phyloP scores from a whole-genome alignment of 208 protist species.

The Leishmania guyanensis region DNA sequence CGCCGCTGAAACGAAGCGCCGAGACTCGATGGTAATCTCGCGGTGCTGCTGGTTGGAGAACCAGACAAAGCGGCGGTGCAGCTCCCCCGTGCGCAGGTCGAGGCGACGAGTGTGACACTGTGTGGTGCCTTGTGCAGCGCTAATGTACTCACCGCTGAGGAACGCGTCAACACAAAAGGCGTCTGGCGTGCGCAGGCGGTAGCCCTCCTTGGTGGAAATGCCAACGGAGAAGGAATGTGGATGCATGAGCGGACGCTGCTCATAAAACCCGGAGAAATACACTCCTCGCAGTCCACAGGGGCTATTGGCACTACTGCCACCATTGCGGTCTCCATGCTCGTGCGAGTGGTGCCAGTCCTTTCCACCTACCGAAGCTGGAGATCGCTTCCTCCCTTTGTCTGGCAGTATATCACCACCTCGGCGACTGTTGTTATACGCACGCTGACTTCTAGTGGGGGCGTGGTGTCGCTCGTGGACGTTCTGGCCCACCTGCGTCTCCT shows the following conservation, averaged over 20 bases:
- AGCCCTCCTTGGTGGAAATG: slow-evolving; percentile 55
- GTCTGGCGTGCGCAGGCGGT: slow-evolving; percentile 76
- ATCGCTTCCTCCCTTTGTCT: slow-evolving; percentile 1
- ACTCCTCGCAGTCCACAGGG: slow-evolving; percentile 28
- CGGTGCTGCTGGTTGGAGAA: slow-evolving; percentile 59
- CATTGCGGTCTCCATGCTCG: slow-evolving; percentile 6
- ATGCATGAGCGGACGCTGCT: slow-evolving; percentile 53
- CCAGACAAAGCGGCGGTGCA: slow-evolving; percentile 79
- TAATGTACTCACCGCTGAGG: slow-evolving; percentile 83
- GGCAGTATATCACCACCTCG: background rate
- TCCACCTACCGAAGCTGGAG: background rate
- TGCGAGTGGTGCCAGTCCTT: background rate
- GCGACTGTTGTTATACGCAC: slow-evolving; percentile 7
- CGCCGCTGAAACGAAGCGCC: slow-evolving; percentile 68
- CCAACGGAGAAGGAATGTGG: slow-evolving; percentile 38
- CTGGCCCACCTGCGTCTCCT: slow-evolving; percentile 48
- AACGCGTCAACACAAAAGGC: slow-evolving; percentile 87
- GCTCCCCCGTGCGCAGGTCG: slow-evolving; percentile 74
- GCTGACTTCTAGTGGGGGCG: slow-evolving; percentile 17
- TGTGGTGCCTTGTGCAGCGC: slow-evolving; percentile 53
- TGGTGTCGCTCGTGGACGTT: slow-evolving; percentile 22
- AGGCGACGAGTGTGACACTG: slow-evolving; percentile 62
- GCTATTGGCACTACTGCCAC: background rate
- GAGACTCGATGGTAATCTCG: slow-evolving; percentile 80
- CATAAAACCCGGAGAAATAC: slow-evolving; percentile 77